These are phyloP conservation scores for Seiridium unicorne DNA, from an alignment of 2,329 filamentous ascomycete genomes.

Conservation along the genomic window DNA sequence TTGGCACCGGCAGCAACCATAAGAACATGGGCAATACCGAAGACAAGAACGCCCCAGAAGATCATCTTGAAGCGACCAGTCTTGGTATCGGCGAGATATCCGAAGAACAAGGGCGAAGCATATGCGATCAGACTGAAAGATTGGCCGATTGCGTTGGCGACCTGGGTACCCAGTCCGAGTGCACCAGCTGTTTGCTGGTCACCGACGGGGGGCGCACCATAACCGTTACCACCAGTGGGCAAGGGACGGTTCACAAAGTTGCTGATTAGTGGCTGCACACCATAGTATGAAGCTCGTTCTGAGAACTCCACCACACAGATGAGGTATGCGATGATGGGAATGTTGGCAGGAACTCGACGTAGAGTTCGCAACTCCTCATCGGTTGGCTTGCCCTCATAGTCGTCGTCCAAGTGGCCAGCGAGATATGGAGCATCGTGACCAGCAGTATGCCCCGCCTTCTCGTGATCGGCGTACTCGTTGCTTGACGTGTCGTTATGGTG, in stretches of 20 bases:
- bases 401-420: constrained; percentile 23
- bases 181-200: constrained; percentile 54
- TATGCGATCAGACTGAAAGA: constrained; percentile 59
- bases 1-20: constrained; percentile 59
- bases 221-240: constrained; percentile 39
- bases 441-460: neutral
- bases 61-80: constrained; percentile 72
- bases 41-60: constrained; percentile 64
- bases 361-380: constrained; percentile 40
- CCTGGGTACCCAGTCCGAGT: constrained; percentile 54
- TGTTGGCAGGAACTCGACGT: constrained; percentile 41
- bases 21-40: constrained; percentile 67
- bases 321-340: constrained; percentile 53
- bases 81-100: constrained; percentile 64
- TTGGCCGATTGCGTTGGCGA: constrained; percentile 49
- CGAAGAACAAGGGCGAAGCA: constrained; percentile 52
- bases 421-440: constrained; percentile 20
- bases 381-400: constrained; percentile 39
- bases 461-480: neutral
- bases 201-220: constrained; percentile 37
- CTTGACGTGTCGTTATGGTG: neutral
- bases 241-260: constrained; percentile 64
- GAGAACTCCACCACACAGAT: constrained; percentile 60
- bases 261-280: constrained; percentile 50
- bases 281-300: constrained; percentile 61